Evolutionary conservation across 371 early-diverging fungal species (phyloP), one percentile per base, ranked within the genome.

Genomic region (Rhizopus arrhizus): DNA sequence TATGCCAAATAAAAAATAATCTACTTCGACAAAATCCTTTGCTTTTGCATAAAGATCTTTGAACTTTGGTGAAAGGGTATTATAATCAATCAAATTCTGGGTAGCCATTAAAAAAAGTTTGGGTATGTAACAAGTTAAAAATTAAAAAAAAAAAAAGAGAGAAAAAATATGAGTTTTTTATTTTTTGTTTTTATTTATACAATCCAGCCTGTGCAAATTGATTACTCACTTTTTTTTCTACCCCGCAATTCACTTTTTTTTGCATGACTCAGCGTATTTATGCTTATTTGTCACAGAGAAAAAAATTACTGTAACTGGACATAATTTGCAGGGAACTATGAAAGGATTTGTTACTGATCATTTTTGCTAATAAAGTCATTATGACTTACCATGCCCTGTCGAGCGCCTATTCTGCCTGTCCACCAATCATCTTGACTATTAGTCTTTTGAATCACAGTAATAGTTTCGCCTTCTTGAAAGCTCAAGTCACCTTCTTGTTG

Each of bases 401-500:
- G 63, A 31, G 85, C 88, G 32, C 86, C 78, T 33, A 81, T 72
- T 46, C 56, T 77, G 11, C 94, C 94, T 31, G 83, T 84, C 94
- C 94, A 94, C 94, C 94, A 93, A 66, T 91, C 91, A 66, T 92
- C 86, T 33, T 79, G 80, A 53, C 83, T 85, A 3, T 86, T 85
- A 3, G 88, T 86, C 48, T 84, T 82, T 58, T 87, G 77, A 16
- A 81, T 61, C 41, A 94, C 82, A 0, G 81, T 86, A 66, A 94
- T 91, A 15, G 88, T 59, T 68, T 93, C 93, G 7, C 89, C 91
- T 70, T 89, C 86, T 42, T 72, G 78, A 69, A 94, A 93, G 38
- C 83, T 69, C 48, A 94, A 66, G 64, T 94, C 94, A 31, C 87
- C 91, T 0, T 72, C 74, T 68, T 91, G 85, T 59, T 89, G 85